Conservation (phyloP, 1,284 basidiomycete species). For the Boletus semigastroideus region DNA sequence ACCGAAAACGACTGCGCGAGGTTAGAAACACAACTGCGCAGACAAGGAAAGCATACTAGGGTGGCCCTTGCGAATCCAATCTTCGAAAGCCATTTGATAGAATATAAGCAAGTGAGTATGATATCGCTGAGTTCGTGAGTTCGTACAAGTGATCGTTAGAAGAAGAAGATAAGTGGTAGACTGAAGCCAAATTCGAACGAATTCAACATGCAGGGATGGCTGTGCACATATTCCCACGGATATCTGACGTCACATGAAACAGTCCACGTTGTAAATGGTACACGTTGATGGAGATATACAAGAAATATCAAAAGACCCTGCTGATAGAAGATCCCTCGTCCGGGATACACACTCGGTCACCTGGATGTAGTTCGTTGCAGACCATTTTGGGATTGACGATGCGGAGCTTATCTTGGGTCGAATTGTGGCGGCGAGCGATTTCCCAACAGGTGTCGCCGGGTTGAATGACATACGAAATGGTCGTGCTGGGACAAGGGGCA, state of each 20-base stretch:
- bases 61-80: conserved; percentile 39
- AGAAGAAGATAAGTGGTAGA: conserved; percentile 1
- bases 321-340: conserved; percentile 37
- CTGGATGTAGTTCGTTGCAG: conserved; percentile 59
- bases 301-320: conserved; percentile 25
- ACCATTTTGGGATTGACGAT: conserved; percentile 54
- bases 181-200: conserved; percentile 3
- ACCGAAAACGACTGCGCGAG: conserved; percentile 26
- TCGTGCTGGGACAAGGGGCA: conserved; percentile 48
- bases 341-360: conserved; percentile 61
- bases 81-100: conserved; percentile 34
- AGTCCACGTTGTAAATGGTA: conserved; percentile 12
- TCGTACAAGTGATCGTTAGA: conserved; percentile 30
- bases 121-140: conserved; percentile 26
- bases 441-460: conserved; percentile 73
- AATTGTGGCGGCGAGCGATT: conserved; percentile 51
- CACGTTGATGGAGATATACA: conserved; percentile 23
- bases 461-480: conserved; percentile 49
- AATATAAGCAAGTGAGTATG: conserved; percentile 13
- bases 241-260: conserved; percentile 25
- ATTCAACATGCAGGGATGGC: conserved; percentile 25
- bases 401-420: conserved; percentile 53
- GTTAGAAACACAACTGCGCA: not conserved
- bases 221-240: conserved; percentile 17
- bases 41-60: conserved; percentile 31